Evolutionary conservation across 2,329 filamentous ascomycete species (phyloP), one percentile per base, ranked within the genome.

Genomic region (Falciphora oryzae): DNA sequence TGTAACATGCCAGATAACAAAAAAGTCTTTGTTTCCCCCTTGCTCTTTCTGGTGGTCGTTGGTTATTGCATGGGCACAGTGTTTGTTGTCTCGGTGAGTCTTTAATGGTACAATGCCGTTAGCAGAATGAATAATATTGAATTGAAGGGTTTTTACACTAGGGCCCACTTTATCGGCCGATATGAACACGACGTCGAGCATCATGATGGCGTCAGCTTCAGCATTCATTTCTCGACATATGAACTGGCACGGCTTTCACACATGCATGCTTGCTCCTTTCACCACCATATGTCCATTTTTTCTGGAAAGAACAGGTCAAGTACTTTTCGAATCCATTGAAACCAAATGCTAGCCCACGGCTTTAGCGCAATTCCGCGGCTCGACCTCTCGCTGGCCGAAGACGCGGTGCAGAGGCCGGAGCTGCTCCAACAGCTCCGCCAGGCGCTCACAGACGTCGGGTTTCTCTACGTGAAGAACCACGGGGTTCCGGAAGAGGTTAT

Each of bases 391-490:
- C 73, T 76, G 31, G 76, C 77, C 44, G 62, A 72, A n/a, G 70
- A 77, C 60, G 71, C 76, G 3, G 62, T 66, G 0, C 72, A 74
- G 0, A 75, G 75, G 28, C 72, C 73, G 0, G 22, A 65, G 1
- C 73, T 84, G 0, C 76, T 85, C 1, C 29, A 67, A 10, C 71
- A 79, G 16, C 62, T 85, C 22, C 80, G 76, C 28, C 71, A 77
- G 57, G 81, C 82, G 8, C 72, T 85, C 7, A 79, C 80, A 57
- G 73, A 82, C 22, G 74, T 84, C 38, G 83, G 83, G 25, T 85
- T 85, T 66, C 75, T 85, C 4, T 85, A 85, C 67, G 71, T 85
- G 50, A 73, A 74, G 22, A 81, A 83, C 65, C 83, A 85, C 68
- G 76, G 77, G 2, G 77, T 85, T 4, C 72, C 79, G 0, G 31